These are phyloP conservation scores for Clarireedia homoeocarpa DNA, from an alignment of 2,329 filamentous ascomycete species.

Conservation along the genomic window DNA sequence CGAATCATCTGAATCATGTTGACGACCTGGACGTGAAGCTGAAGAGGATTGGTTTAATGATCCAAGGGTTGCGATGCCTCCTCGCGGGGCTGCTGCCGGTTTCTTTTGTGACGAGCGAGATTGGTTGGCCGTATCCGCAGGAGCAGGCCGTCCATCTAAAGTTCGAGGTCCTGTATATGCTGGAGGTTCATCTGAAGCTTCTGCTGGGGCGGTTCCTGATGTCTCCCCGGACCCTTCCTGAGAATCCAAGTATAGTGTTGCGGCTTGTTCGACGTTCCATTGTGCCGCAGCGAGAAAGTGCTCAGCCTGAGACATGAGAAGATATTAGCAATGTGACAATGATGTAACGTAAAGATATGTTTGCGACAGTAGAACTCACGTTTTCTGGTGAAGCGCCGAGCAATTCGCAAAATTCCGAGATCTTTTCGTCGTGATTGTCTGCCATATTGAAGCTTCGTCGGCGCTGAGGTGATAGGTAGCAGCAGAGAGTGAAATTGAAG, in stretches of 20 bases:
- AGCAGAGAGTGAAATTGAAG: too few species aligned
- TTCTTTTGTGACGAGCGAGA: background rate
- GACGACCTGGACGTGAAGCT: slow-evolving; percentile 27
- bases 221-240: slow-evolving; percentile 41
- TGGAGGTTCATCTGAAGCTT: slow-evolving; percentile 29
- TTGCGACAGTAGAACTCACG: slow-evolving; percentile 30
- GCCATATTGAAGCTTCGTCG: slow-evolving; percentile 27
- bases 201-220: slow-evolving; percentile 36
- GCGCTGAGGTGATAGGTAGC: slow-evolving; percentile 14
- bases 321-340: background rate
- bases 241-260: slow-evolving; percentile 53
- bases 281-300: slow-evolving; percentile 56
- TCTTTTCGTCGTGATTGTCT: slow-evolving; percentile 35
- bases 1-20: slow-evolving; percentile 48
- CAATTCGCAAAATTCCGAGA: slow-evolving; percentile 47
- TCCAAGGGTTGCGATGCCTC: slow-evolving; percentile 53
- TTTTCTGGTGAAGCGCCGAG: slow-evolving; percentile 43
- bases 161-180: slow-evolving; percentile 53
- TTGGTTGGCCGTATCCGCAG: slow-evolving; percentile 26
- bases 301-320: slow-evolving; percentile 44
- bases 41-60: slow-evolving; percentile 31
- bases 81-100: slow-evolving; percentile 16
- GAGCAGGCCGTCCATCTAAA: slow-evolving; percentile 54
- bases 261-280: slow-evolving; percentile 60
- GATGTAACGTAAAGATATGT: background rate